Base-by-base conservation (phyloP, 352 stramenopile species). In the Blastocystis sp. region DNA sequence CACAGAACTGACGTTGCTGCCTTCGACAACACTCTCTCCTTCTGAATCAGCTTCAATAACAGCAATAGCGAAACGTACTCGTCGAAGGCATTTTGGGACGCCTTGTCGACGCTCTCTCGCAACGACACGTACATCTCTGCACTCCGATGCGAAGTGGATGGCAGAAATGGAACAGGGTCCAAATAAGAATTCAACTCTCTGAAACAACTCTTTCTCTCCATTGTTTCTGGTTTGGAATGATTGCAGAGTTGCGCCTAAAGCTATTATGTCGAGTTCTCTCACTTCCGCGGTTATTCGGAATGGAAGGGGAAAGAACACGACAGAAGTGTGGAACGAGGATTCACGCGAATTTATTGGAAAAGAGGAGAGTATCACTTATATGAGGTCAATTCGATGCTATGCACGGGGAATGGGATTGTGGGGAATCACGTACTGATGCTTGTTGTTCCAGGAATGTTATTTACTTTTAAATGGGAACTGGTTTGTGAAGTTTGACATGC, bases 61-160 rank as follows among this genome's bases (percentile, higher is more conserved):
- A 76, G 21, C 48, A 48, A 71, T 70, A 86, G 53, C 64, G 64
- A 71, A 23, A 86, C 48, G 14, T 56, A 56, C 48, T 56, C 48
- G 48, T 56, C 48, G 5, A 56, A 14, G 5, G 48, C 48, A 14
- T 56, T 0, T 0, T 56, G 48, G 14, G 48, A 56, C 48, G 48
- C 5, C 14, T 56, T 56, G 48, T 14, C 5, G 5, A 56, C 0
- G 14, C 48, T 56, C 0, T 56, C 48, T 56, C 48, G 5, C 14
- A 56, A 0, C 14, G 48, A 56, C 48, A 56, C 5, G 48, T 56
- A 56, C 48, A 56, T 7, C 48, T 56, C 48, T 56, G 5, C 48
- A 14, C 14, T 56, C 14, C 48, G 5, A 14, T 14, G 5, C 5
- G 14, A 7, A 7, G 5, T 56, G 5, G 48, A 56, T 14, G 5